Percentiles rank a stretch among this genome's conserved stretches.
These are phyloP conservation scores for Diplodia seriata DNA, from an alignment of 2,329 filamentous ascomycete genomes.

Conservation along the genomic window DNA sequence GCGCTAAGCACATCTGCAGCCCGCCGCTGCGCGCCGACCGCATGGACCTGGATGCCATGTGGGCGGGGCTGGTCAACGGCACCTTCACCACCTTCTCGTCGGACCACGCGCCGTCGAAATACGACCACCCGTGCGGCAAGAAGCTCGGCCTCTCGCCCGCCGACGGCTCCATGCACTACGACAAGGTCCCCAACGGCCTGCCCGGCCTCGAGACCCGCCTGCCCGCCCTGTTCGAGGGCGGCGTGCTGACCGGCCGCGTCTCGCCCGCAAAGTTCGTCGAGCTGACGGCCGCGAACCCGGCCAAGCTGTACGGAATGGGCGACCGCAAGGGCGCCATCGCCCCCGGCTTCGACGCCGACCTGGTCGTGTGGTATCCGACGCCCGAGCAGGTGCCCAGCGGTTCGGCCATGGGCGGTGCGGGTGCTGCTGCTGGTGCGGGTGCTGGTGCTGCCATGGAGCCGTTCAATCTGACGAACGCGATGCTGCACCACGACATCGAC, in stretches of 20 bases:
- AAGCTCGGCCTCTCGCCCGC: slow-evolving; percentile 43
- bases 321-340: slow-evolving; percentile 59
- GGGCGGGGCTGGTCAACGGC: slow-evolving; percentile 46
- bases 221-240: slow-evolving; percentile 49
- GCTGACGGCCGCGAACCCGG: slow-evolving; percentile 53
- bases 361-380: slow-evolving; percentile 64
- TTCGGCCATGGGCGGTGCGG: slow-evolving; percentile 42
- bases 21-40: slow-evolving; percentile 44
- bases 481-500: slow-evolving; percentile 67
- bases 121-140: slow-evolving; percentile 49
- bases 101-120: slow-evolving; percentile 50
- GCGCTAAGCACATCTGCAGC: slow-evolving; percentile 47
- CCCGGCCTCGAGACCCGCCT: slow-evolving; percentile 54
- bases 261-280: slow-evolving; percentile 52
- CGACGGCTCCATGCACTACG: slow-evolving; percentile 48
- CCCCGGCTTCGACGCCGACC: slow-evolving; percentile 62
- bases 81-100: slow-evolving; percentile 46
- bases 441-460: slow-evolving; percentile 46
- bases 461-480: slow-evolving; percentile 58
- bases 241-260: slow-evolving; percentile 37
- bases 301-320: slow-evolving; percentile 63
- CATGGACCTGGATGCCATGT: slow-evolving; percentile 45
- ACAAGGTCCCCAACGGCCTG: slow-evolving; percentile 53
- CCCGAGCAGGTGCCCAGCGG: slow-evolving; percentile 49
- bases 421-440: slow-evolving; percentile 52